A percentile compares a stretch with the other conserved stretches of the same genome.
Evolutionary conservation across 495 filamentous ascomycete species (phyloP).

Genomic region (Coniosporium apollinis): DNA sequence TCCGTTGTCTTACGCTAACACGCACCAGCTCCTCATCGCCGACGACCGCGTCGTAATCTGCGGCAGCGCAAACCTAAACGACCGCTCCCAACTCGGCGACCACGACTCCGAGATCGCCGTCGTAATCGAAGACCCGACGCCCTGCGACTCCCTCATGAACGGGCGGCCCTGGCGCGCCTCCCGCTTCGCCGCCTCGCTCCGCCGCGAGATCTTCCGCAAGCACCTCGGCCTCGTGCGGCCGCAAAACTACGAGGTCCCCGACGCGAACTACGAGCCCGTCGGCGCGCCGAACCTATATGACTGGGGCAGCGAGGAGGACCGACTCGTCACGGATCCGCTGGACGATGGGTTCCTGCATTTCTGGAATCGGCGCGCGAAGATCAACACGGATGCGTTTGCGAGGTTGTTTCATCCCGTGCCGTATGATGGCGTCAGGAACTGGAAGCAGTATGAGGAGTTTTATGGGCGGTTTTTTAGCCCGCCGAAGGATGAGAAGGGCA

Average conservation of each 20-base stretch:
- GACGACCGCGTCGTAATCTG: slow-evolving; percentile 81
- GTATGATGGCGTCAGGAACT: slow-evolving; percentile 60
- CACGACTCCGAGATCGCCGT: slow-evolving; percentile 80
- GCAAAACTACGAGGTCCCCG: slow-evolving; percentile 45
- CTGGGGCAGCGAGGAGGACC: slow-evolving; percentile 59
- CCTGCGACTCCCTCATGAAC: slow-evolving; percentile 53
- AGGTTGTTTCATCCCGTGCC: slow-evolving; percentile 82
- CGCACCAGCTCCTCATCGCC: slow-evolving; percentile 79
- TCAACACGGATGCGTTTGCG: slow-evolving; percentile 73
- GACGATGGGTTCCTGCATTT: slow-evolving; percentile 44
- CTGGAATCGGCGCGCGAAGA: slow-evolving; percentile 57
- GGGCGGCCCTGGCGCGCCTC: slow-evolving; percentile 52
- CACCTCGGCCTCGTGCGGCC: slow-evolving; percentile 71
- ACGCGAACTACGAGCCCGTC: slow-evolving; percentile 63
- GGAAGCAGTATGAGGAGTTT: slow-evolving; percentile 74
- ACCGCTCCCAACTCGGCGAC: slow-evolving; percentile 73
- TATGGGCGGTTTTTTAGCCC: slow-evolving; percentile 50
- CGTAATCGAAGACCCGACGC: slow-evolving; percentile 59
- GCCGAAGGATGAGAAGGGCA: slow-evolving; percentile 24
- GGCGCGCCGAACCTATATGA: slow-evolving; percentile 63
- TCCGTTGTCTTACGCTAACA: too few relatives aligned
- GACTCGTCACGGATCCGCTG: slow-evolving; percentile 59
- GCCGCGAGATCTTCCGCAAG: slow-evolving; percentile 73
- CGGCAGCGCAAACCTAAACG: slow-evolving; percentile 88
- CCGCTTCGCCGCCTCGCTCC: slow-evolving; percentile 68